Evolutionary conservation across 2,329 filamentous ascomycete species (phyloP).

Genomic region (Fusarium cicatricum): DNA sequence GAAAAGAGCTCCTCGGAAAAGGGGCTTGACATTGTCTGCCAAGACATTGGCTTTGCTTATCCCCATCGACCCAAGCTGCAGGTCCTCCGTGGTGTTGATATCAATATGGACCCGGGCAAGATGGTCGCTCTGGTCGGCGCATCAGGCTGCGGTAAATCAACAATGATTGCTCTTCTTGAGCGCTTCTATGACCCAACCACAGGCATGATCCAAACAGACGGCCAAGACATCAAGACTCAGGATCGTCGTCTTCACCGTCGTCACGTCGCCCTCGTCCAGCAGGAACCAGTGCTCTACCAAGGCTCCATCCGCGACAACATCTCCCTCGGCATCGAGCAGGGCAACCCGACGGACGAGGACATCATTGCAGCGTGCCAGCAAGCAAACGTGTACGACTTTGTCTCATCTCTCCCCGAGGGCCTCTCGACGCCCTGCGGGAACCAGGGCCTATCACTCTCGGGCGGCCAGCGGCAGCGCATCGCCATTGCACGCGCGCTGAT

Average conservation of each 20-base stretch:
- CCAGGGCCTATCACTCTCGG: conserved; percentile 73
- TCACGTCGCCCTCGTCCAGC: conserved; percentile 52
- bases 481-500: conserved; percentile 78
- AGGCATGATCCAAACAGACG: conserved; percentile 44
- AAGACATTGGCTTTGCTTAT: conserved; percentile 65
- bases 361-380: conserved; percentile 60
- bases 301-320: conserved; percentile 66
- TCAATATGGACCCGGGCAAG: conserved; percentile 54
- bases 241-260: conserved; percentile 46
- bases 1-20: conserved; percentile 26
- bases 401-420: conserved; percentile 64
- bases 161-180: conserved; percentile 62
- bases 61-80: conserved; percentile 51
- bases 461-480: conserved; percentile 76
- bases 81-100: conserved; percentile 51
- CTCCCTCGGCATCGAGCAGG: conserved; percentile 53
- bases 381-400: conserved; percentile 65
- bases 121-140: conserved; percentile 65
- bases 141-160: conserved; percentile 68
- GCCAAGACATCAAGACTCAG: conserved; percentile 41
- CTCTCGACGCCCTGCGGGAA: conserved; percentile 71
- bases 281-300: conserved; percentile 54
- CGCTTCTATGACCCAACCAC: conserved; percentile 52
- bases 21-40: conserved; percentile 55
- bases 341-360: conserved; percentile 45